phyloP scores from a whole-genome alignment of 2,329 filamentous ascomycete genomes.

The Monilinia fructicola region DNA sequence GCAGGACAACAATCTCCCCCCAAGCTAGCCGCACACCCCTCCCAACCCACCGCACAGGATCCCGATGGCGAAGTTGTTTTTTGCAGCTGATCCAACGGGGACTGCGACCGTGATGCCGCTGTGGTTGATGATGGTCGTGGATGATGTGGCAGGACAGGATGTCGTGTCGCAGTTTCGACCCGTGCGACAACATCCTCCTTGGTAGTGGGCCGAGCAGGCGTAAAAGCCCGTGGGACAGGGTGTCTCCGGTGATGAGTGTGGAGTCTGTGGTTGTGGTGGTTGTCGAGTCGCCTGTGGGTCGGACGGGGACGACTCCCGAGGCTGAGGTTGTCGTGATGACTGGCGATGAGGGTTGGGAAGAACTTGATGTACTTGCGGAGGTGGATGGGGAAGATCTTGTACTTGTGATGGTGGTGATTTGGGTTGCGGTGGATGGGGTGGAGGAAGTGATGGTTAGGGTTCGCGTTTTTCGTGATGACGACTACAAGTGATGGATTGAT shows the following conservation, averaged over 20 bases:
- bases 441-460: constrained; percentile 27
- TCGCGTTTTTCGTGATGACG: constrained; percentile 29
- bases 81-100: constrained; percentile 51
- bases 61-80: constrained; percentile 41
- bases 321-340: constrained; percentile 44
- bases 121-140: constrained; percentile 61
- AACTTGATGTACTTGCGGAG: constrained; percentile 10
- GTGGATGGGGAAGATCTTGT: constrained; percentile 3
- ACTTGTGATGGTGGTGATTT: constrained; percentile 40
- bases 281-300: constrained; percentile 47
- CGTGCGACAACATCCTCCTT: constrained; percentile 83
- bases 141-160: constrained; percentile 65
- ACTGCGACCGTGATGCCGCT: constrained; percentile 71
- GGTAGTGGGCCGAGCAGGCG: constrained; percentile 77
- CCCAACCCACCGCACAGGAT: constrained; percentile 79
- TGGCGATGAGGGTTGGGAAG: constrained; percentile 41
- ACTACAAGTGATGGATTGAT: constrained; percentile 29
- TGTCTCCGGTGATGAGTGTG: constrained; percentile 30
- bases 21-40: constrained; percentile 61
- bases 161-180: constrained; percentile 81
- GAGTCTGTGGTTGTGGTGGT: constrained; percentile 43
- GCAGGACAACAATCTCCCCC: constrained; percentile 82
- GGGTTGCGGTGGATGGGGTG: constrained; percentile 18
- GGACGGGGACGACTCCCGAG: constrained; percentile 47
- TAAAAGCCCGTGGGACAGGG: constrained; percentile 88